Base-by-base conservation (phyloP, 768 basidiomycete species). In the Tulasnella sp. region DNA sequence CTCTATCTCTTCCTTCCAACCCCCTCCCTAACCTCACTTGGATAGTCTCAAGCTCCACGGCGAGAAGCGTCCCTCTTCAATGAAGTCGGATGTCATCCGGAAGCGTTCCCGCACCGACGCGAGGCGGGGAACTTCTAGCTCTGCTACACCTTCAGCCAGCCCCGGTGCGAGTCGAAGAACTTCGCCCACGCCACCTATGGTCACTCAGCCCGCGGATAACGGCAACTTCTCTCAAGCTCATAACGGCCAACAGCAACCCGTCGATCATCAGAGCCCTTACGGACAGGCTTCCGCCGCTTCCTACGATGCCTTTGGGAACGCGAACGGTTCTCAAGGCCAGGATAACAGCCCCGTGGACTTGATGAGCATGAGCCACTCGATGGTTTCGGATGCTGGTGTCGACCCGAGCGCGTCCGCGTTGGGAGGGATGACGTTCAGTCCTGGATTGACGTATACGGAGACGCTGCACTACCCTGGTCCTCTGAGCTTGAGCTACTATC, bases 1-100 rank as follows among this genome's bases (percentile, higher is more conserved):
- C 20, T 15, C 74, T 74, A 3, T 26, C 6, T 44, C 44, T 44
- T 44, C 44, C 4, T 44, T 16, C 16, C 7, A 18, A 44, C 44
- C 15, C 61, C 26, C 61, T 67, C 61, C 61, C 26, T 67, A 67
- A 35, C 61, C 61, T 29, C 61, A 26, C 61, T 29, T 67, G 61
- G 61, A 67, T 67, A 89, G 88, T 82, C 93, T 93, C 85, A 95
- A 95, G 83, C 86, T 95, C 2, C 93, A 95, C 83, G 93, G 94
- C 23, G 91, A 93, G 26, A 90, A 92, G 1, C 90, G 94, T 35
- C 94, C 94, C 1, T 93, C 94, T 79, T 93, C 92, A 10, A 95
- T 95, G 93, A 95, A 95, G 83, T 94, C 93, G 5, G 94, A 95
- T 80, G 90, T 94, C 46, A 93, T 95, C 80, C 92, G 93, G 79